Base-by-base conservation (phyloP, 495 filamentous ascomycete genomes). In the Aspergillus diversus region DNA sequence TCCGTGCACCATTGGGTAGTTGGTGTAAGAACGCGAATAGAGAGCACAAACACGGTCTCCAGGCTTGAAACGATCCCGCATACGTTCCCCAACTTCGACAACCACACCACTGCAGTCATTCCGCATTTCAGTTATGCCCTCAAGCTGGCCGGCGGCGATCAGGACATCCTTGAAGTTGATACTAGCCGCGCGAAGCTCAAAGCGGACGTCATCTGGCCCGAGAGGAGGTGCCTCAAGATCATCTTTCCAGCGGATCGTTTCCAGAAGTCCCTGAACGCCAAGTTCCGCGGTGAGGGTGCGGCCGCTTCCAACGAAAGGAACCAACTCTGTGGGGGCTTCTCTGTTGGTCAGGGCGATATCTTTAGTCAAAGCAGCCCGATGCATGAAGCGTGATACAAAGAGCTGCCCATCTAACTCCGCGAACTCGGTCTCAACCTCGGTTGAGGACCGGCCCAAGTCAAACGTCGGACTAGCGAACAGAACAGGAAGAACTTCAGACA, bases 151-250 rank as follows among this genome's bases (percentile, higher is more conserved):
- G 57, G 77, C 73, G 1, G 74, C 71, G 0, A 74, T 68, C 31
- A 75, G 66, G 3, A 83, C 64, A 60, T 84, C 81, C 32, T 74
- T 75, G 65, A 77, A 78, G 63, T 81, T 82, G 4, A 83, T 43
- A 11, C 80, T 79, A 7, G 69, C 72, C 3, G 61, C 61, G 1
- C 63, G 62, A 15, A 73, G 63, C 21, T 69, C 63, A 3, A 77
- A 61, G 11, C 59, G 59, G 32, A 61, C 59, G 55, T 61, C 59
- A 16, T 61, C 59, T 21, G 59, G 59, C 0, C 59, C 59, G 21
- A 61, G 42, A 31, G 52, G 42, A 3, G 59, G 59, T n/a, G 39
- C 51, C 12, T 55, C 59, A 7, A 55, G 27, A 21, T 61, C 59
- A 47, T 61, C 59, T 32, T 55, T 61, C 59, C 59, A 61, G 32